A percentile compares a stretch with the other conserved stretches of the same genome.
Conservation (phyloP, 768 basidiomycete species). For the Trametes sanguinea region DNA sequence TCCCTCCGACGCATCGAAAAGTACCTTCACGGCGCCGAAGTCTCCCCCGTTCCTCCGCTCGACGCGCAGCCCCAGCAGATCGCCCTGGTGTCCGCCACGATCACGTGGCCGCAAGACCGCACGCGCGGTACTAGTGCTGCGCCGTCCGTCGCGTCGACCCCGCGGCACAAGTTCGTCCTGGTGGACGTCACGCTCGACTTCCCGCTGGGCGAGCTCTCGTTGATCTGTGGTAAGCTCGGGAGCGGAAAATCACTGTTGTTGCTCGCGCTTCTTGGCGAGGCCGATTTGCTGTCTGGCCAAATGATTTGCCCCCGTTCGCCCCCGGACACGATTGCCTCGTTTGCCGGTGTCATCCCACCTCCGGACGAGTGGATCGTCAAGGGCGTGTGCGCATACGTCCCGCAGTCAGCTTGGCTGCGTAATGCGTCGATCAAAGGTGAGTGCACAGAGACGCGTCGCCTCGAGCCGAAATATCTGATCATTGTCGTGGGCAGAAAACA, state of each 20-base stretch:
- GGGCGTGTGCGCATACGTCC: slow-evolving; percentile 86
- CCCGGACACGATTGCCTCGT: slow-evolving; percentile 71
- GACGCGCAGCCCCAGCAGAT: slow-evolving; percentile 59
- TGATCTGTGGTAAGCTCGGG: slow-evolving; percentile 88
- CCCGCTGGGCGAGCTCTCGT: slow-evolving; percentile 74
- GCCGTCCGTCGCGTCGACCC: slow-evolving; percentile 67
- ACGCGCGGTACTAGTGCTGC: slow-evolving; percentile 44
- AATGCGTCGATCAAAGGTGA: slow-evolving; percentile 66
- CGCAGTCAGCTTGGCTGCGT: slow-evolving; percentile 73
- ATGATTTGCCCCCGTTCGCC: slow-evolving; percentile 82
- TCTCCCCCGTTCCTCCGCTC: slow-evolving; percentile 60
- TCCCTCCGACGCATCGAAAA: slow-evolving; percentile 90
- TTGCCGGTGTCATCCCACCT: slow-evolving; percentile 43
- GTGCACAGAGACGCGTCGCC: background rate
- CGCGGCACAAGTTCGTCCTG: slow-evolving; percentile 76
- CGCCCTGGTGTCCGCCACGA: slow-evolving; percentile 79
- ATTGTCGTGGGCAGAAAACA: slow-evolving; percentile 51
- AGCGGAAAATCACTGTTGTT: slow-evolving; percentile 87
- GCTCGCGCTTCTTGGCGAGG: slow-evolving; percentile 85
- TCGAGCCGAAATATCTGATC: background rate
- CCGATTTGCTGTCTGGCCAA: slow-evolving; percentile 81
- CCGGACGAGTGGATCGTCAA: slow-evolving; percentile 75
- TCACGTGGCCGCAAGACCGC: slow-evolving; percentile 89
- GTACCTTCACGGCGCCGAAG: slow-evolving; percentile 77
- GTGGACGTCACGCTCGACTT: slow-evolving; percentile 79